A percentile compares a stretch with the other conserved stretches of the same genome.
Evolutionary conservation across 305 asterid species (phyloP).

Genomic region (Solanum hybrid): DNA sequence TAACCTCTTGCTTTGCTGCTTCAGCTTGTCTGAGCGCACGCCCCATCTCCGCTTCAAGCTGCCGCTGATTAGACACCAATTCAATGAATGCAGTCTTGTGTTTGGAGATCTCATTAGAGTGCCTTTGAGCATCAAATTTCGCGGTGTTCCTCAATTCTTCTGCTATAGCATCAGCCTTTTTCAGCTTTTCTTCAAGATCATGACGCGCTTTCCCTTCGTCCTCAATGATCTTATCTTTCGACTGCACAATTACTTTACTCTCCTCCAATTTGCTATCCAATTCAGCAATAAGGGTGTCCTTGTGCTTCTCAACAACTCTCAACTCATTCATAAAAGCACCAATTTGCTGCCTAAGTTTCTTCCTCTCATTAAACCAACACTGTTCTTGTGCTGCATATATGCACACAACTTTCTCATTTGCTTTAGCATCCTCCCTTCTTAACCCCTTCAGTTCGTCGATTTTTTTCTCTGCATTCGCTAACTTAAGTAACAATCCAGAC

Average conservation of each 20-base stretch:
- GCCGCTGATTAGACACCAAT: slow-evolving; percentile 81
- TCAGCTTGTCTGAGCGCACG: slow-evolving; percentile 73
- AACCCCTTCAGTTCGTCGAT: slow-evolving; percentile 45
- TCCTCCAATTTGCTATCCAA: slow-evolving; percentile 44
- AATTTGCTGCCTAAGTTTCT: slow-evolving; percentile 59
- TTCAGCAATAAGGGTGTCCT: slow-evolving; percentile 32
- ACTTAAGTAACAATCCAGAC: slow-evolving; percentile 35
- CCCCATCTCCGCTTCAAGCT: slow-evolving; percentile 84
- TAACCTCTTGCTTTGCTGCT: slow-evolving; percentile 58
- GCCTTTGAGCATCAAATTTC: slow-evolving; percentile 47
- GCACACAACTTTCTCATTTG: slow-evolving; percentile 74
- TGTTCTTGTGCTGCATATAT: slow-evolving; percentile 82
- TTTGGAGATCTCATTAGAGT: slow-evolving; percentile 44
- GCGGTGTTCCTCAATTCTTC: slow-evolving; percentile 43
- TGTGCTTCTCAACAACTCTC: slow-evolving; percentile 36
- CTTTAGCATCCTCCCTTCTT: slow-evolving; percentile 80
- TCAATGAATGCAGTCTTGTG: slow-evolving; percentile 79
- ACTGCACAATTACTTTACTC: slow-evolving; percentile 29
- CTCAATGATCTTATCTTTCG: slow-evolving; percentile 44
- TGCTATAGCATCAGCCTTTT: slow-evolving; percentile 30
- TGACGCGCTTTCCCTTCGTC: slow-evolving; percentile 34
- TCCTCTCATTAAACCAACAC: slow-evolving; percentile 66
- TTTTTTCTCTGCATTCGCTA: slow-evolving; percentile 40
- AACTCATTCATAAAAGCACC: slow-evolving; percentile 53
- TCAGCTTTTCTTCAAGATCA: slow-evolving; percentile 43